A percentile compares a stretch with the other conserved stretches of the same genome.
Evolutionary conservation across 192 early-diverging fungal genomes (phyloP).

Genomic region (Linnemannia schmuckeri): DNA sequence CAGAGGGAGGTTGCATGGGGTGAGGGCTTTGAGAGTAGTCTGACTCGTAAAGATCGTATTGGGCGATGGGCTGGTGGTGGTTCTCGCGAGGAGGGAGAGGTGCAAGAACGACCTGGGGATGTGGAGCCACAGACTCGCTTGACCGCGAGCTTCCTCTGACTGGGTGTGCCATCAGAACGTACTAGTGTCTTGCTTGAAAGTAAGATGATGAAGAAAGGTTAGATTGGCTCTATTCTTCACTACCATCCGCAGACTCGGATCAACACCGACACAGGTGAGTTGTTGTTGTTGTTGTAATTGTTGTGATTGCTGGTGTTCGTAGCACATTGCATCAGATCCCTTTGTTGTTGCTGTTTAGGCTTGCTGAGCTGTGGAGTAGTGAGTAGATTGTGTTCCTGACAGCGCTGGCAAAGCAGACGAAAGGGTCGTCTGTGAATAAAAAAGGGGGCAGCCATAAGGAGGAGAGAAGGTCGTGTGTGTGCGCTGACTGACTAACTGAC

Average conservation of each 20-base stretch:
- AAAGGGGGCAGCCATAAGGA: neutral
- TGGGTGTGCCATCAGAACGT: conserved; percentile 29
- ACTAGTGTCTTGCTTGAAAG: neutral
- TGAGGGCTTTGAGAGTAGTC: conserved; percentile 41
- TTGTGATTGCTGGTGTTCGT: neutral
- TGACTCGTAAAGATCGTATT: conserved; percentile 39
- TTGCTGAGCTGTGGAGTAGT: neutral
- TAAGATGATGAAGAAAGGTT: neutral
- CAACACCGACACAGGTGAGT: neutral
- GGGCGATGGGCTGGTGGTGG: conserved; percentile 24
- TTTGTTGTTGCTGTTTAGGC: neutral
- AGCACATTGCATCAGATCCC: neutral
- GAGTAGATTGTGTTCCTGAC: neutral
- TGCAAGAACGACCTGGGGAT: conserved; percentile 32
- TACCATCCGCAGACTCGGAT: neutral
- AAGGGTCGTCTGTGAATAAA: neutral
- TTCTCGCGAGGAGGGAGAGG: conserved; percentile 39
- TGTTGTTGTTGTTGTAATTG: neutral
- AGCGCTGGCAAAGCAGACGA: neutral
- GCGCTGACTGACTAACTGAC: neutral
- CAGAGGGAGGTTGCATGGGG: conserved; percentile 12
- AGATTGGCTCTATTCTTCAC: neutral
- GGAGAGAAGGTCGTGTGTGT: neutral
- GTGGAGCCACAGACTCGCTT: conserved; percentile 33
- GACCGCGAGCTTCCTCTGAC: conserved; percentile 47